Percentiles rank a stretch among this genome's conserved stretches.
These are phyloP conservation scores for Lithospermum erythrorhizon DNA, from an alignment of 257 asterid genomes.

Conservation along the genomic window DNA sequence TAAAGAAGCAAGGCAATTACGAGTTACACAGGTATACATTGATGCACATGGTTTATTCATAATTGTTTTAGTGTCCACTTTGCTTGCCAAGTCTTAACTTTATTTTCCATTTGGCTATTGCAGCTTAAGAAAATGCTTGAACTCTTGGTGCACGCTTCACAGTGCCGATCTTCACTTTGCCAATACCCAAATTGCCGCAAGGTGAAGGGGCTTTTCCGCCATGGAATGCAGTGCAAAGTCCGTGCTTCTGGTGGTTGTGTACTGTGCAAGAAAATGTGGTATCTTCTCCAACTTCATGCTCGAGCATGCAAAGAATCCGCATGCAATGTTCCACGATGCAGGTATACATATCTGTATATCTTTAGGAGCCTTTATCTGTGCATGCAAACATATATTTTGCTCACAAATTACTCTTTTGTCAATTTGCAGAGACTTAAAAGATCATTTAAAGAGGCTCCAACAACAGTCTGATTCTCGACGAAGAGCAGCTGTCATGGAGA, in stretches of 20 bases:
- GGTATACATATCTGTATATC: constrained; percentile 32
- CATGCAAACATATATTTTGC: background rate
- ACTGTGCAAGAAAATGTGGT: constrained; percentile 96
- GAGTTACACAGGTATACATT: constrained; percentile 64
- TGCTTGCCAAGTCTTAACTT: constrained; percentile 10
- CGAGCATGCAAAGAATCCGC: constrained; percentile 91
- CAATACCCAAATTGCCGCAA: constrained; percentile 85
- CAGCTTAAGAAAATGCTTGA: constrained; percentile 98
- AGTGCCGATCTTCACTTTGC: constrained; percentile 69
- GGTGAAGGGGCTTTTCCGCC: constrained; percentile 97
- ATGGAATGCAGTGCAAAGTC: constrained; percentile 66
- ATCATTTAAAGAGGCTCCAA: constrained; percentile 63
- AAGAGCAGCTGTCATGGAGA: constrained; percentile 91
- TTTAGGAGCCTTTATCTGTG: background rate
- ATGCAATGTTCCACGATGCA: constrained; percentile 97
- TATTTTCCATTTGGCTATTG: constrained; percentile 19
- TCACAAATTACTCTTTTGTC: background rate
- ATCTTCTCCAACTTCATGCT: constrained; percentile 95
- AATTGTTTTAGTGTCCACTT: background rate
- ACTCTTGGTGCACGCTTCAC: constrained; percentile 93
- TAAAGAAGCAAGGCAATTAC: constrained; percentile 80
- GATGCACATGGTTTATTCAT: background rate
- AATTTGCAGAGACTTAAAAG: constrained; percentile 63
- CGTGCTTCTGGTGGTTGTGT: constrained; percentile 95
- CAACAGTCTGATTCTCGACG: constrained; percentile 93